Base-by-base conservation (phyloP, 2,329 filamentous ascomycete species). In the Cercospora sesami region DNA sequence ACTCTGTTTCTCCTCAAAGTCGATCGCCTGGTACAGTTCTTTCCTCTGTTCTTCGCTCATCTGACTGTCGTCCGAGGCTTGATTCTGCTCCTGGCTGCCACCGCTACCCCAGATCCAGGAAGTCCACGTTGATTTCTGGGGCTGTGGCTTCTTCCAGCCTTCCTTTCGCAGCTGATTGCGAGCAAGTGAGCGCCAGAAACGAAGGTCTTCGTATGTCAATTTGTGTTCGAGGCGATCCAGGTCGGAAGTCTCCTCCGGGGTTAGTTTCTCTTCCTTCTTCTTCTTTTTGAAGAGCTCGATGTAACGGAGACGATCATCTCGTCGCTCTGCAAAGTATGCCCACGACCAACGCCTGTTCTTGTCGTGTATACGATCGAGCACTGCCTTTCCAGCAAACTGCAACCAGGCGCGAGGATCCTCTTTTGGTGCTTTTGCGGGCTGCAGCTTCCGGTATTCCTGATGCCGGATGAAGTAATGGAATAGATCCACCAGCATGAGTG, bases 381-480 rank as follows among this genome's bases (percentile, higher is more conserved):
- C 89, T 21, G 94, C 92, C 74, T 96, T 87, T 23, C 91, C 94
- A 2, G 95, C 96, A 80, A 98, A 99, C 67, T 86, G 87, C 65
- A 99, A 83, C 95, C 95, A 99, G 0, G 94, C 95, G 42, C 88
- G 87, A 14, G 95, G 94, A 74, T 98, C 92, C 78, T 98, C 92
- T 77, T 93, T 96, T 0, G 93, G 91, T 0, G 87, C 86, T 67
- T 89, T 89, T 77, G 96, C 95, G 4, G 95, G 95, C 75, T 97
- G 93, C 67, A 93, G 85, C 74, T 91, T 94, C 78, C 96, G 96
- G 83, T 98, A 97, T 78, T 99, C 94, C 79, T 98, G 95, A 73
- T 99, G 95, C 33, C 94, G 90, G 74, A 97, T 91, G 79, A 98
- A 99, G 81, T 97, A 98, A 79, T 99, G 95, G 83, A 99, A 99